Evolutionary conservation across 2,329 filamentous ascomycete species (phyloP).

Genomic region (Diplodia scrobiculata): DNA sequence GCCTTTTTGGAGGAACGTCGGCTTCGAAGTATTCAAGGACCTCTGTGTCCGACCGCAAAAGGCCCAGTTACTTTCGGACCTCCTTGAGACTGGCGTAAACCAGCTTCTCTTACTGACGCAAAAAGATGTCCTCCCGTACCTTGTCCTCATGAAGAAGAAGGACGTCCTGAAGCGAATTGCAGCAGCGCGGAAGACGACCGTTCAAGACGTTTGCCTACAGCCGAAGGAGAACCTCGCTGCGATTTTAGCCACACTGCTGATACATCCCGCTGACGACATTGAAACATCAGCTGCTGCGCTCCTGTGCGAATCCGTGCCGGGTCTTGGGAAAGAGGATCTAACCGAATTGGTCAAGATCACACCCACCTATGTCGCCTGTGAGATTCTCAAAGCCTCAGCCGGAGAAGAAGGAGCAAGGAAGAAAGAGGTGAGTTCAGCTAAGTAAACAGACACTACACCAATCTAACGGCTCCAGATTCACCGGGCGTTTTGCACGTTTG

Average conservation of each 20-base stretch:
- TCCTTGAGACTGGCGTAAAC: constrained; percentile 73
- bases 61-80: constrained; percentile 74
- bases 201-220: constrained; percentile 64
- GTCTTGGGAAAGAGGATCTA: constrained; percentile 67
- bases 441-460: not conserved
- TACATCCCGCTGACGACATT: constrained; percentile 64
- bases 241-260: constrained; percentile 61
- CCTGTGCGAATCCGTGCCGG: constrained; percentile 67
- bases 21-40: constrained; percentile 79
- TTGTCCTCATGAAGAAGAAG: constrained; percentile 75
- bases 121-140: constrained; percentile 77
- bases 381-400: constrained; percentile 77
- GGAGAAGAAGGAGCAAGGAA: constrained; percentile 62
- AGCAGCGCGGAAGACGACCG: constrained; percentile 60
- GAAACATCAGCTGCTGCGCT: constrained; percentile 69
- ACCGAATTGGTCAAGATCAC: constrained; percentile 72
- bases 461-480: constrained; percentile 42
- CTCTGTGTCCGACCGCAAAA: constrained; percentile 79
- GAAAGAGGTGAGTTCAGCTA: constrained; percentile 55
- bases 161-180: constrained; percentile 82
- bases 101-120: constrained; percentile 77
- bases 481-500: constrained; percentile 53
- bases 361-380: constrained; percentile 72
- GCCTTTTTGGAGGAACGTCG: constrained; percentile 86
- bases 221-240: constrained; percentile 57